Conservation (phyloP, 2,329 filamentous ascomycete genomes). For the Colletotrichum echinochloae region DNA sequence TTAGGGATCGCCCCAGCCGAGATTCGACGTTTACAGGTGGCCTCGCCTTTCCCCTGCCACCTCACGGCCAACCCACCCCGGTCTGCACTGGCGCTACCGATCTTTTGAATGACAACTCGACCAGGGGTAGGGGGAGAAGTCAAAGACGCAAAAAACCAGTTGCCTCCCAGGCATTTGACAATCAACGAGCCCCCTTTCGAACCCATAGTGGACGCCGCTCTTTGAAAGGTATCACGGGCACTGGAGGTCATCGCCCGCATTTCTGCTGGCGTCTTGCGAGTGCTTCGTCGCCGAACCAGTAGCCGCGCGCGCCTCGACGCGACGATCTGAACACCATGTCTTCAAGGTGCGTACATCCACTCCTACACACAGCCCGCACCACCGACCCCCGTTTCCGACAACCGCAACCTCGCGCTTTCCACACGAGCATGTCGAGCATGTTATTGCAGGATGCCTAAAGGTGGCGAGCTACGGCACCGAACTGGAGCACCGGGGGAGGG, state of each 20-base stretch:
- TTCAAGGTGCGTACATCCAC: constrained; percentile 33
- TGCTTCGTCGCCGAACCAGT: neutral
- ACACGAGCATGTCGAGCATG: too few relatives aligned
- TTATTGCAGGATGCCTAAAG: neutral
- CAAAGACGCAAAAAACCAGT: neutral
- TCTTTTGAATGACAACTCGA: constrained; percentile 2
- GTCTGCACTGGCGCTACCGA: constrained; percentile 11
- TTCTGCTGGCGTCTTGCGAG: neutral
- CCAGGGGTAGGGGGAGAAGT: constrained; percentile 10
- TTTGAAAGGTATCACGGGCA: neutral
- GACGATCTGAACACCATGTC: constrained; percentile 35
- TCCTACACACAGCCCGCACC: neutral
- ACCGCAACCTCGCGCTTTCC: neutral
- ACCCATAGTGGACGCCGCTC: neutral
- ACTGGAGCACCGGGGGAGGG: neutral
- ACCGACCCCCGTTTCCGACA: neutral
- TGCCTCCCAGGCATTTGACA: neutral
- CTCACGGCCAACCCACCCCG: constrained; percentile 13
- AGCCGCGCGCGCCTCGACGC: constrained; percentile 14
- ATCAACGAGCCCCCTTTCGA: neutral
- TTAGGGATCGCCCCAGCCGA: constrained; percentile 37
- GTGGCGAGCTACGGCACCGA: neutral
- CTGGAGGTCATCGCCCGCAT: neutral
- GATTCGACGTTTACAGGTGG: constrained; percentile 19
- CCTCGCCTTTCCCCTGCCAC: neutral